These are phyloP conservation scores for Hypoxylon sp. DNA, from an alignment of 2,329 filamentous ascomycete genomes.

Conservation along the genomic window DNA sequence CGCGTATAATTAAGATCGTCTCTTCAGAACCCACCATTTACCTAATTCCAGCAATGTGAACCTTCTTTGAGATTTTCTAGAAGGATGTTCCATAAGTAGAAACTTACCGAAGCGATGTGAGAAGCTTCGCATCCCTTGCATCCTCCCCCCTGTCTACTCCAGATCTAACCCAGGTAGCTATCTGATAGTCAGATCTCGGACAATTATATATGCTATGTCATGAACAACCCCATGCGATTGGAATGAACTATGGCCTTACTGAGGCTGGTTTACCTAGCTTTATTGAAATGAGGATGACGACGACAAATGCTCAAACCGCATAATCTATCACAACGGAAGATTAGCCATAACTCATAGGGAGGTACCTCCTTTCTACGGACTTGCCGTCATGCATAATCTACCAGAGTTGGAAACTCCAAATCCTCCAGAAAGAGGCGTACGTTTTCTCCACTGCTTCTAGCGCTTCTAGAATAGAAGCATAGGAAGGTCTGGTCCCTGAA, in stretches of 20 bases:
- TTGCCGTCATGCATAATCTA: constrained; percentile 25
- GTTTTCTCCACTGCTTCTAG: constrained; percentile 33
- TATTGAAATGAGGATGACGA: constrained; percentile 6
- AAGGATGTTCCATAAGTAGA: too few species aligned
- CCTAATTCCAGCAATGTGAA: too few species aligned
- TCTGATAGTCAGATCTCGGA: too few species aligned
- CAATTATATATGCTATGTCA: too few species aligned
- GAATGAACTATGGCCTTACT: constrained; percentile 2
- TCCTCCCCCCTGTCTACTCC: too few species aligned
- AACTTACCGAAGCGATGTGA: too few species aligned
- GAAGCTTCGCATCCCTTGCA: too few species aligned
- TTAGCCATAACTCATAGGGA: constrained; percentile 5
- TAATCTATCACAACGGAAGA: background rate
- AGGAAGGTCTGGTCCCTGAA: constrained; percentile 7
- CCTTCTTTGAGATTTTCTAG: too few species aligned
- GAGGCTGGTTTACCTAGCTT: constrained; percentile 11
- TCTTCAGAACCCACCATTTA: too few species aligned
- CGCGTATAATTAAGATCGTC: too few species aligned
- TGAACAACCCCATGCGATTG: constrained; percentile 3
- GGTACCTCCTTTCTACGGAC: too few species aligned
- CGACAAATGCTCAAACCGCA: constrained; percentile 2
- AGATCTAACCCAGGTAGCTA: too few species aligned
- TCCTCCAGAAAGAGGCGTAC: constrained; percentile 5
- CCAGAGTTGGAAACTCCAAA: constrained; percentile 10
- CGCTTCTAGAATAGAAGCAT: constrained; percentile 32